Evolutionary conservation across 371 early-diverging fungal genomes (phyloP), one percentile per base, ranked within the genome.

Genomic region (Apophysomyces variabilis): DNA sequence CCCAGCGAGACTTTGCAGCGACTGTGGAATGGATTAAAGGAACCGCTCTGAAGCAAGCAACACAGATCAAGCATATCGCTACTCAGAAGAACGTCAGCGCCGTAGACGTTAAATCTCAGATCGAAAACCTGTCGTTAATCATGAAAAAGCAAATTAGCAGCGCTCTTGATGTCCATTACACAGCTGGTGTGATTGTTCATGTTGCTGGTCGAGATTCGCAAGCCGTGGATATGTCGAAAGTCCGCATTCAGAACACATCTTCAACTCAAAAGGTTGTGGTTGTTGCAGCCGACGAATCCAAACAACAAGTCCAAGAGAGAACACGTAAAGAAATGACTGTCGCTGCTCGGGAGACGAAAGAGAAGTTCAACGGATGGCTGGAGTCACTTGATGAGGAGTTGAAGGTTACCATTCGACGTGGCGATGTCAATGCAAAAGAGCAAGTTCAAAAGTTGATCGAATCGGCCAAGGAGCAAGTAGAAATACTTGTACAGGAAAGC

Each of bases 311-410:
- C 16, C 68, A 73, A 41, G 68, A 76, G 58, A 70, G 76, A 32
- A 61, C 71, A 12, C 63, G 47, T 12, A 68, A 72, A 14, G 76
- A 79, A 61, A 57, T 76, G 11, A 62, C 66, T 12, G 46, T 74
- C 0, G 72, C 72, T 67, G 73, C 69, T 36, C 69, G 76, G 66
- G 74, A 76, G 45, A 72, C 69, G 54, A 73, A 76, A 64, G 64
- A 61, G 3, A 62, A 66, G 18, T 21, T 76, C 11, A 65, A 61
- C 35, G 70, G 46, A 64, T 76, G 74, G 72, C 70, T 75, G 14
- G 76, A 74, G 7, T 45, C 68, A 9, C 64, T 79, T 1, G 59
- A 74, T 44, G 66, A 72, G 38, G 66, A 61, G 13, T 60, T 79
- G 13, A 70, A 66, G 14, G 56, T 60, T 3, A 67, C 68, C 21